Evolutionary conservation across 768 basidiomycete species (phyloP).

Genomic region (Suillus decipiens): DNA sequence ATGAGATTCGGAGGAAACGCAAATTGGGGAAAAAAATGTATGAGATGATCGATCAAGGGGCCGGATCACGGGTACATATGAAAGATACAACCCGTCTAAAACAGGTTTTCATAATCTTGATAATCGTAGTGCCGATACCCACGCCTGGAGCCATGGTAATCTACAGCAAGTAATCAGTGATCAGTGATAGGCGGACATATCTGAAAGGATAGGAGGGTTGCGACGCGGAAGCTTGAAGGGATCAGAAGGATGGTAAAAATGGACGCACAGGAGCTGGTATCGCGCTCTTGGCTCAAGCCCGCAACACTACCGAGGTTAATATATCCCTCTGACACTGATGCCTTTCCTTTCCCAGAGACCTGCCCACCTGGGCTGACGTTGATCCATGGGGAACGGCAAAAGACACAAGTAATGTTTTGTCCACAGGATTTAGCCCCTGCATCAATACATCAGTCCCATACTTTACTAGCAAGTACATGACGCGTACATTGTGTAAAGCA

Average conservation of each 20-base stretch:
- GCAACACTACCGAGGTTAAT: constrained; percentile 62
- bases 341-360: constrained; percentile 13
- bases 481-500: constrained; percentile 76
- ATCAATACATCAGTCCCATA: constrained; percentile 7
- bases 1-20: background rate
- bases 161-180: constrained; percentile 28
- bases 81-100: background rate
- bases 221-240: background rate
- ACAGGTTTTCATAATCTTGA: constrained; percentile 23
- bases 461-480: constrained; percentile 11
- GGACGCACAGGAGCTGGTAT: constrained; percentile 67
- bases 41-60: background rate
- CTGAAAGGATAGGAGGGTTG: background rate
- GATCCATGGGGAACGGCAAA: constrained; percentile 69
- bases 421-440: constrained; percentile 40
- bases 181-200: background rate
- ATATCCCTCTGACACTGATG: constrained; percentile 44
- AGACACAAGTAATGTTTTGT: constrained; percentile 67
- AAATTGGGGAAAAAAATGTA: background rate
- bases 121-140: constrained; percentile 35
- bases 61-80: background rate
- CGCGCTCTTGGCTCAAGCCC: constrained; percentile 59
- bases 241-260: background rate
- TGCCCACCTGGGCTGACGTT: constrained; percentile 24
- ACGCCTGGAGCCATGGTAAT: constrained; percentile 41